Evolutionary conservation across 2,329 filamentous ascomycete genomes (phyloP).

Genomic region (Venturia carpophila): DNA sequence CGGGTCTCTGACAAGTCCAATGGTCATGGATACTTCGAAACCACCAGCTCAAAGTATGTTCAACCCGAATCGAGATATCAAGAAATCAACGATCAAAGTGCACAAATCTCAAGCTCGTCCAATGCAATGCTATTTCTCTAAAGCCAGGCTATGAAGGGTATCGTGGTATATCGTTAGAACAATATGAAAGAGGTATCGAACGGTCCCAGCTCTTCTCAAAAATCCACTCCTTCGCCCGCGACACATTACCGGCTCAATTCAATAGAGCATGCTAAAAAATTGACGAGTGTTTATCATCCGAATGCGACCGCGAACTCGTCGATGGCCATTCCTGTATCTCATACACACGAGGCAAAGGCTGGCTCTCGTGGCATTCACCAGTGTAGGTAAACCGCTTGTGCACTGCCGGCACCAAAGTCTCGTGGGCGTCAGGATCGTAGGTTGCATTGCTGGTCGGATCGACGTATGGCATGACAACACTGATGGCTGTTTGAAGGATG

Average conservation of each 20-base stretch:
- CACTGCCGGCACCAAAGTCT: not conserved
- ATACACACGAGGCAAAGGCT: not conserved
- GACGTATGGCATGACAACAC: not conserved
- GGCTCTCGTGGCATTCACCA: not conserved
- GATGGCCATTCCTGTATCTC: not conserved
- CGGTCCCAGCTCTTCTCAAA: not conserved
- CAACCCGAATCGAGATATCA: not conserved
- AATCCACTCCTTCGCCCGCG: not conserved
- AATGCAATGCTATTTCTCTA: slow-evolving; percentile 4
- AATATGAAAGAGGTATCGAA: not conserved
- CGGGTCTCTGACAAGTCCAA: not conserved
- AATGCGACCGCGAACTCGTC: not conserved
- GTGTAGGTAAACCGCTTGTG: slow-evolving; percentile 11
- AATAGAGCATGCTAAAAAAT: not conserved
- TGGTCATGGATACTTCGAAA: not conserved
- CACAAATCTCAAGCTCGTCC: not conserved
- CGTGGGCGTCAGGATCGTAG: slow-evolving; percentile 12
- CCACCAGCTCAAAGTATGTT: not conserved
- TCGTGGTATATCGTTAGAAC: not conserved
- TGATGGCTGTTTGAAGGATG: slow-evolving; percentile 1
- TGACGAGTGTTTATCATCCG: not conserved
- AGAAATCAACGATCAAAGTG: not conserved
- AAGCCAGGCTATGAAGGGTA: slow-evolving; percentile 2
- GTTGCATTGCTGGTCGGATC: slow-evolving; percentile 12
- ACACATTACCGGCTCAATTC: not conserved